Conservation (phyloP, 805 yeast species). For the Aciculoconidium aculeatum region DNA sequence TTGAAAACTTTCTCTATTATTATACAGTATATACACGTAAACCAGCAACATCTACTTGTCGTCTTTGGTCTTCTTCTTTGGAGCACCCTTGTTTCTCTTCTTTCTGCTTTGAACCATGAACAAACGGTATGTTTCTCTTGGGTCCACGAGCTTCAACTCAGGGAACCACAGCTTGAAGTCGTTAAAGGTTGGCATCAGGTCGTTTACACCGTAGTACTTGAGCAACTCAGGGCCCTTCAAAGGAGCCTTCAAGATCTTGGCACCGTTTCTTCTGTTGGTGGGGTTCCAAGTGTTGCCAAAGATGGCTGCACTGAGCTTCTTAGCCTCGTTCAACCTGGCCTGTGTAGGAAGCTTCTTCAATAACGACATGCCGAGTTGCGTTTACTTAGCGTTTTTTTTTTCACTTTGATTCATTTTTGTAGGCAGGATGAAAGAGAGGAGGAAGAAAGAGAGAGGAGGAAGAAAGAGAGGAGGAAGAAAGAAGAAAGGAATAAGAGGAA, state of each 20-base stretch:
- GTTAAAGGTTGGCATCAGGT: slow-evolving; percentile 58
- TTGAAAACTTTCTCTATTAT: slow-evolving; percentile 1
- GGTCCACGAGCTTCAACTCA: slow-evolving; percentile 51
- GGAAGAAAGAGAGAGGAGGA: not conserved
- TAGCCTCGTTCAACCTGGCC: slow-evolving; percentile 49
- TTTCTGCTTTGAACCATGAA: slow-evolving; percentile 58
- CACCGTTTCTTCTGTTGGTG: slow-evolving; percentile 57
- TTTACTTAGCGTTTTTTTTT: not conserved
- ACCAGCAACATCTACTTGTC: too few species aligned
- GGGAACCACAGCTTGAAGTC: slow-evolving; percentile 52
- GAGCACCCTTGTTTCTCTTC: slow-evolving; percentile 88
- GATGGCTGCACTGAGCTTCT: slow-evolving; percentile 56
- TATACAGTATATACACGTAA: slow-evolving; percentile 1
- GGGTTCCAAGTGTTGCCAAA: slow-evolving; percentile 74
- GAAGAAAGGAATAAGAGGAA: not conserved
- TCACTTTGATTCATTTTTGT: too few species aligned
- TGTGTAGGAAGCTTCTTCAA: slow-evolving; percentile 33
- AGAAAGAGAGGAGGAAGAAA: not conserved
- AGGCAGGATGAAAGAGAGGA: not conserved
- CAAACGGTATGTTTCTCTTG: slow-evolving; percentile 64
- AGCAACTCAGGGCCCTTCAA: slow-evolving; percentile 69
- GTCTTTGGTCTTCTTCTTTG: slow-evolving; percentile 52
- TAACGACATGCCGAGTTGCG: slow-evolving; percentile 15
- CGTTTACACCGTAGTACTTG: slow-evolving; percentile 64
- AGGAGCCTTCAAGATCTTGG: slow-evolving; percentile 61